phyloP scores from a whole-genome alignment of 768 basidiomycete genomes.

The Tephrocybe sp. region DNA sequence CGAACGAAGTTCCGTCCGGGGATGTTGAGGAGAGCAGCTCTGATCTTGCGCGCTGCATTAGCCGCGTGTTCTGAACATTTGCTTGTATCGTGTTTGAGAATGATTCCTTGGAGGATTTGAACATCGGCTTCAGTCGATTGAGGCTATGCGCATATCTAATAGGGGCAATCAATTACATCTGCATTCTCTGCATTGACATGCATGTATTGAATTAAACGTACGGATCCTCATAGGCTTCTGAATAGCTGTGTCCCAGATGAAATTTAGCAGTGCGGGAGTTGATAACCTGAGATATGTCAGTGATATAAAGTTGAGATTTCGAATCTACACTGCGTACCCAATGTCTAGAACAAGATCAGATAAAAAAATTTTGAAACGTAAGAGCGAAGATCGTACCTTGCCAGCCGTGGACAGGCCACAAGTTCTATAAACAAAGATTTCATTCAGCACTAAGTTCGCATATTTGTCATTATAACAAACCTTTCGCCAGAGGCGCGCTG shows the following conservation, averaged over 20 bases:
- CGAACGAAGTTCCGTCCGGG: constrained; percentile 11
- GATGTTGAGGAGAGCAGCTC: constrained; percentile 36
- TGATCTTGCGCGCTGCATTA: constrained; percentile 51
- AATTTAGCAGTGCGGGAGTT: constrained; percentile 66
- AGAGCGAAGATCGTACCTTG: constrained; percentile 44
- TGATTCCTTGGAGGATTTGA: constrained; percentile 43
- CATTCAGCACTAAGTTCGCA: neutral
- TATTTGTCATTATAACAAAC: constrained; percentile 30
- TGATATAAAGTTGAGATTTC: too few species aligned
- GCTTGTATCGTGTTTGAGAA: constrained; percentile 54
- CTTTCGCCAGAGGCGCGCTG: constrained; percentile 59
- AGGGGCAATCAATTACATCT: too few species aligned
- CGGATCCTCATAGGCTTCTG: constrained; percentile 63
- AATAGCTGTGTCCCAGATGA: constrained; percentile 59
- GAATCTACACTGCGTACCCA: too few species aligned
- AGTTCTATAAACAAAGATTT: constrained; percentile 42
- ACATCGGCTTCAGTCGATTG: constrained; percentile 59
- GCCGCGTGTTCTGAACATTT: constrained; percentile 34
- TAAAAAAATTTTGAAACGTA: neutral
- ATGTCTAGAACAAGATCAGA: constrained; percentile 41
- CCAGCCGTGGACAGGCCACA: constrained; percentile 70
- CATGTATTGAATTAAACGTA: too few species aligned
- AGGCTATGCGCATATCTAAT: constrained; percentile 52
- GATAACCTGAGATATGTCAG: constrained; percentile 60
- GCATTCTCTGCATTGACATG: too few species aligned